Conservation (phyloP, 2,329 filamentous ascomycete genomes). For the Fusarium oligoseptatum region DNA sequence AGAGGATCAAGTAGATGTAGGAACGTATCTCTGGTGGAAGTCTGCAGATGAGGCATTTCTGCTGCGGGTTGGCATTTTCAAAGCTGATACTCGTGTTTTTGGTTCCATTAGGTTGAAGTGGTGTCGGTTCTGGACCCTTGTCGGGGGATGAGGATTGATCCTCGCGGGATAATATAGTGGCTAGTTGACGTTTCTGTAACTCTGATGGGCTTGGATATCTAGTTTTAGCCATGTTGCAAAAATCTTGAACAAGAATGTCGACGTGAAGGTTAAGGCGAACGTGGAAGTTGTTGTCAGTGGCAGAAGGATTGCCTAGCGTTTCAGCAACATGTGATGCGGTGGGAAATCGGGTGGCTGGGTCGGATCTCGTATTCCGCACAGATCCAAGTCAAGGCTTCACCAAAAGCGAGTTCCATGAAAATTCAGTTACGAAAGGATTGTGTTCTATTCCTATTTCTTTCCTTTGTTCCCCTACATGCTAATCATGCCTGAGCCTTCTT, state of each 20-base stretch:
- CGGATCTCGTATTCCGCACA: not conserved
- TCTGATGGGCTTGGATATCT: not conserved
- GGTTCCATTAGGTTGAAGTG: not conserved
- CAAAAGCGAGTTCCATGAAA: too few relatives aligned
- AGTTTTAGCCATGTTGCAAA: not conserved
- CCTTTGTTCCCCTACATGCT: not conserved
- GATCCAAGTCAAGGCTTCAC: not conserved
- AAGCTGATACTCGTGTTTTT: not conserved
- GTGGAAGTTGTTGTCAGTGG: not conserved
- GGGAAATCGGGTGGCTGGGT: not conserved
- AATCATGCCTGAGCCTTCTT: constrained; percentile 19
- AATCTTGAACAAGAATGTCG: not conserved
- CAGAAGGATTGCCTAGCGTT: not conserved
- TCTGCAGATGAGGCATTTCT: not conserved
- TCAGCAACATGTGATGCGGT: not conserved
- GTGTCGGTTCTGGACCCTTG: not conserved
- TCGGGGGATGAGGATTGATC: not conserved
- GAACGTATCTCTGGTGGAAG: not conserved
- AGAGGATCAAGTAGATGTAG: not conserved
- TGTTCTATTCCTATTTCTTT: not conserved
- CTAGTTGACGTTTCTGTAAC: not conserved
- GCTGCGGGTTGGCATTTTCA: not conserved
- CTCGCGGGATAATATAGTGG: not conserved
- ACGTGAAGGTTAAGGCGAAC: not conserved
- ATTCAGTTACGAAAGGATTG: not conserved